Conservation (phyloP, 2,329 filamentous ascomycete species). For the Westerdykella aurantiaca region DNA sequence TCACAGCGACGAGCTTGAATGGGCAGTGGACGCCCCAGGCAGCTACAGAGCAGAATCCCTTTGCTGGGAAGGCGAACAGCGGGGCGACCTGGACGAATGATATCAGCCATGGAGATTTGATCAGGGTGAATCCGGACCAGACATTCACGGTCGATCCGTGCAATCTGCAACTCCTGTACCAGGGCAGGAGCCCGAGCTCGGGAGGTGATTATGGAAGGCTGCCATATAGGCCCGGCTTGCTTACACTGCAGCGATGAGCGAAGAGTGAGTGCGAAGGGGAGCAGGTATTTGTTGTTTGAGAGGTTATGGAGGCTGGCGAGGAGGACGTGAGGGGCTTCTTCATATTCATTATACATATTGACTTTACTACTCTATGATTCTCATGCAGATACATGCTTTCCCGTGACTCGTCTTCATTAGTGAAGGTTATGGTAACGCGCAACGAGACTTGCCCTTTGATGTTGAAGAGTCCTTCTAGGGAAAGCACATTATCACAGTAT, state of each 20-base stretch:
- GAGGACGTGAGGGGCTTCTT: no score
- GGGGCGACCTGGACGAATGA: slow-evolving; percentile 62
- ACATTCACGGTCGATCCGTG: slow-evolving; percentile 59
- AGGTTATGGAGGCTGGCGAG: no score
- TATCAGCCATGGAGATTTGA: slow-evolving; percentile 60
- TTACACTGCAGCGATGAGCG: slow-evolving; percentile 42
- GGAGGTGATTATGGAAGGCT: slow-evolving; percentile 45
- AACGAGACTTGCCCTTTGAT: no score
- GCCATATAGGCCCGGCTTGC: slow-evolving; percentile 52
- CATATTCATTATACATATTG: no score
- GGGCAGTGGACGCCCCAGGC: slow-evolving; percentile 57
- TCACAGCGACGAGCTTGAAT: slow-evolving; percentile 53
- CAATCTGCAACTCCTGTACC: slow-evolving; percentile 60
- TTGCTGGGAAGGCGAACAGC: slow-evolving; percentile 62
- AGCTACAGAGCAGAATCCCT: slow-evolving; percentile 51
- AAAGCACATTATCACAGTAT: no score
- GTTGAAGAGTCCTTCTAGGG: no score
- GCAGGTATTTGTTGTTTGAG: no score
- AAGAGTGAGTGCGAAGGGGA: no score
- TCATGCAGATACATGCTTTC: no score
- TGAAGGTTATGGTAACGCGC: no score
- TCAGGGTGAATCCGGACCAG: slow-evolving; percentile 54
- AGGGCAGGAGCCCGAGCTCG: slow-evolving; percentile 47
- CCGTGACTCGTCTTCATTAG: no score
- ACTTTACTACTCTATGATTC: no score